phyloP scores from a whole-genome alignment of 2,329 filamentous ascomycete genomes.

The Trichoderma oligosporum region DNA sequence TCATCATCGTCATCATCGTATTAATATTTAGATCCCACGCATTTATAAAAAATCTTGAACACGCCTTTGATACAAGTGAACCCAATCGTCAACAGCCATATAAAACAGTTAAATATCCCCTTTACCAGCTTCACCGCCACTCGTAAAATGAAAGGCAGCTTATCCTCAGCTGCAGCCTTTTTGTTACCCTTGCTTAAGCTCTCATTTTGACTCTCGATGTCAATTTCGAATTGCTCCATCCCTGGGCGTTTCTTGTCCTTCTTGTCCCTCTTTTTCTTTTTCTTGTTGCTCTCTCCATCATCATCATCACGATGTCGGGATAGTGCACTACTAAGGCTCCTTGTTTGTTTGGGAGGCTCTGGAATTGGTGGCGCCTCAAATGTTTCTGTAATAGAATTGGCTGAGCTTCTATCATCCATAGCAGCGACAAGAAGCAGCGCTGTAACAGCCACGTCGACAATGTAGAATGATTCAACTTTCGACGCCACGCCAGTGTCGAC shows the following conservation, averaged over 20 bases:
- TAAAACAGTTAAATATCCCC: slow-evolving; percentile 53
- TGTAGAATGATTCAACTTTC: slow-evolving; percentile 57
- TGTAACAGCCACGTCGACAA: slow-evolving; percentile 59
- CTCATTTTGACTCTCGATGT: slow-evolving; percentile 59
- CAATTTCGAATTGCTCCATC: slow-evolving; percentile 57
- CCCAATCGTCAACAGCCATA: slow-evolving; percentile 54
- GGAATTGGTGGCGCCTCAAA: slow-evolving; percentile 56
- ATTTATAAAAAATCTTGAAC: slow-evolving; percentile 50
- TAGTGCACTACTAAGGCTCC: slow-evolving; percentile 29
- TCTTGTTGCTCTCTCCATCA: slow-evolving; percentile 31
- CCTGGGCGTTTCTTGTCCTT: slow-evolving; percentile 34
- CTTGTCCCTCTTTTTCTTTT: slow-evolving; percentile 50
- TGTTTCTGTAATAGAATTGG: slow-evolving; percentile 41
- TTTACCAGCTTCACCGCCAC: slow-evolving; percentile 49
- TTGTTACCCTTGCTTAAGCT: slow-evolving; percentile 38
- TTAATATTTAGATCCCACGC: slow-evolving; percentile 45
- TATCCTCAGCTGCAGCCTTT: slow-evolving; percentile 42
- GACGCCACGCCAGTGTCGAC: slow-evolving; percentile 58
- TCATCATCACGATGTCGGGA: slow-evolving; percentile 31
- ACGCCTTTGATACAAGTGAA: slow-evolving; percentile 52
- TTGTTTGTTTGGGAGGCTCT: slow-evolving; percentile 27
- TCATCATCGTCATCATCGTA: slow-evolving; percentile 17
- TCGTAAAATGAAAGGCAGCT: slow-evolving; percentile 48
- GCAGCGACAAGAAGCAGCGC: slow-evolving; percentile 58
- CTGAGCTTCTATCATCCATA: slow-evolving; percentile 49